Base-by-base conservation (phyloP, 1,139 yeast species). In the Saccharomyces hybrid region DNA sequence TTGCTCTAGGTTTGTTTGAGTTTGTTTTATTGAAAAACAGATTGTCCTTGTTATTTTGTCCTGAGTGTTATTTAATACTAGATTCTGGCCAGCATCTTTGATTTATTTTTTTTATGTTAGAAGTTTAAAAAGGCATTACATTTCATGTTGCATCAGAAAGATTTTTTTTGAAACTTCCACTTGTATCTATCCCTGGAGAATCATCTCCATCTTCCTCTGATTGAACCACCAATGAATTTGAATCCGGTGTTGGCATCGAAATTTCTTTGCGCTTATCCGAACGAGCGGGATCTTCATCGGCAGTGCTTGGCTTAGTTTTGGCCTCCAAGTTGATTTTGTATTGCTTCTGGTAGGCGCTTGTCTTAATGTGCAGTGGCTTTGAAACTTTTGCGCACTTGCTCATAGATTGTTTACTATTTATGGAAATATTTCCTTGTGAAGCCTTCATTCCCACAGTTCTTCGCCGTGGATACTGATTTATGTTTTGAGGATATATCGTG, bases 241-340 rank as follows among this genome's bases (percentile, higher is more conserved):
- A 56, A 41, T 57, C 62, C 11, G 62, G 57, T 2, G 62, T 52
- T 5, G 61, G 59, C 38, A 58, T 58, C 16, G 59, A 58, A 41
- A 55, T 51, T 16, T 50, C 50, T 16, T 16, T 28, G 34, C n/a
- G 13, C 31, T 26, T 32, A 9, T 51, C 56, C 34, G 47, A 31
- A 31, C 27, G 48, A 38, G 51, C 51, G 34, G 47, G 20, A 28
- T 47, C 38, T 41, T 34, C 55, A 28, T 47, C 41, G 25, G 11
- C 54, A 28, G 41, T 25, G 20, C n/a, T 30, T 27, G 51, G 20
- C 38, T 48, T 52, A 14, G 46, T 44, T 25, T 48, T 53, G 13
- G 31, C 16, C 26, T 41, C 27, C 11, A 44, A 41, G 34, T 50
- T 48, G 11, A 32, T 30, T 44, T 50, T 50, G 34, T 48, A 38